Evolutionary conservation across 129 eudicot species (phyloP), one percentile per base, ranked within the genome.

Genomic region (Calendula officinalis): DNA sequence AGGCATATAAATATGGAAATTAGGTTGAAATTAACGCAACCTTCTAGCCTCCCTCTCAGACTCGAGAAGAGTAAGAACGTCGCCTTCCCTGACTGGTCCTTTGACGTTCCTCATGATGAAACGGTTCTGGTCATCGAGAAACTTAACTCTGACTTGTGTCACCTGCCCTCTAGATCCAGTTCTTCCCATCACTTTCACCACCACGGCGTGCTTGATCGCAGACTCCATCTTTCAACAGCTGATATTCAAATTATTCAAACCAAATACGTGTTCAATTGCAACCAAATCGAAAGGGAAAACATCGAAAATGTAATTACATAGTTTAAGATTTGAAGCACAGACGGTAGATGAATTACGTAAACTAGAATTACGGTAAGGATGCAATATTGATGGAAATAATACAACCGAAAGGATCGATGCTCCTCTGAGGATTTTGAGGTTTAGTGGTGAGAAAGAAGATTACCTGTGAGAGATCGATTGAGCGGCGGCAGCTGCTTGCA

Each of bases 21-120:
- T 37, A 57, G 12, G 4, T 3, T 35, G 14, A 54, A 54, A 67
- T 61, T 69, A 75, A 53, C 69, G 74, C 60, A 75, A 64, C 64
- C 80, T 75, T 68, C 80, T 68, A 5, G 80, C 80, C 60, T 75
- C 80, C 66, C 80, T 76, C 67, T 76, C 80, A 6, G 80, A 76
- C 52, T 68, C 80, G 22, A 74, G 78, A 54, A 74, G 43, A 15
- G 78, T 74, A 46, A 74, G 78, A 66, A 58, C 73, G 48, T 74
- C 78, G 60, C 78, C 78, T 55, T 74, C 73, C 38, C 78, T 74
- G 13, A 66, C 68, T 0, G 78, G 78, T 22, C 78, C 78, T 16
- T 74, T 74, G 10, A 74, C 78, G 16, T 74, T 67, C 16, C 73
- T 58, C 73, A 66, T 74, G 48, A 74, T 74, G n/a, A 66, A 74